phyloP scores from a whole-genome alignment of 2,329 filamentous ascomycete species.

The Arthrobotrys entomopaga region DNA sequence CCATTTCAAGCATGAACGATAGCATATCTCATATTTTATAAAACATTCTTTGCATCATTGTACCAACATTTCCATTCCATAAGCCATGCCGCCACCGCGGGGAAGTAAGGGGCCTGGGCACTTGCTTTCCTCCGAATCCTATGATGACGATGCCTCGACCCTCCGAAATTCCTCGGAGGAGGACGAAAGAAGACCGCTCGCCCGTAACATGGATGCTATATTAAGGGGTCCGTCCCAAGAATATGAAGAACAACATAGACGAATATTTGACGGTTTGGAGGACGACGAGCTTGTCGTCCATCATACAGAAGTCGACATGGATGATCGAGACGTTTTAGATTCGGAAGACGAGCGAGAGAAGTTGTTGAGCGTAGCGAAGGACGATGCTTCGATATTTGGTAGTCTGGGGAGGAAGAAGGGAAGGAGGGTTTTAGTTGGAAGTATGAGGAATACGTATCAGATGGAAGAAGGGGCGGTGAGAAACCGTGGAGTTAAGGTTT shows the following conservation, averaged over 20 bases:
- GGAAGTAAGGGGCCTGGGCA: conserved; percentile 52
- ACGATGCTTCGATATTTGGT: conserved; percentile 56
- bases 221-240: conserved; percentile 48
- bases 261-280: conserved; percentile 69
- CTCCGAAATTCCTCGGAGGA: conserved; percentile 67
- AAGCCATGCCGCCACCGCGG: conserved; percentile 37
- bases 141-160: conserved; percentile 76
- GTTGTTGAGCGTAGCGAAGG: conserved; percentile 64
- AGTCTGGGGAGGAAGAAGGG: conserved; percentile 57
- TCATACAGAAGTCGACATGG: conserved; percentile 72
- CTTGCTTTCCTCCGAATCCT: conserved; percentile 72
- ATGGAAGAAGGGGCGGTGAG: conserved; percentile 55
- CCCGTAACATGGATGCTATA: conserved; percentile 73
- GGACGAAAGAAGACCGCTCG: conserved; percentile 79
- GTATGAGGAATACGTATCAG: conserved; percentile 53
- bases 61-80: conserved; percentile 15
- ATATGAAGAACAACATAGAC: conserved; percentile 49
- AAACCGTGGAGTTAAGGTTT: conserved; percentile 41
- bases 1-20: conserved; percentile 20
- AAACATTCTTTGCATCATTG: conserved; percentile 23
- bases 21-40: conserved; percentile 16
- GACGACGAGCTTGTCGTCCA: conserved; percentile 68
- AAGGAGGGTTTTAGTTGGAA: conserved; percentile 58
- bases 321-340: conserved; percentile 76
- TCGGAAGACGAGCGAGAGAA: conserved; percentile 78